Conservation (phyloP, 441 rosid species). For the Jatropha podagrica region DNA sequence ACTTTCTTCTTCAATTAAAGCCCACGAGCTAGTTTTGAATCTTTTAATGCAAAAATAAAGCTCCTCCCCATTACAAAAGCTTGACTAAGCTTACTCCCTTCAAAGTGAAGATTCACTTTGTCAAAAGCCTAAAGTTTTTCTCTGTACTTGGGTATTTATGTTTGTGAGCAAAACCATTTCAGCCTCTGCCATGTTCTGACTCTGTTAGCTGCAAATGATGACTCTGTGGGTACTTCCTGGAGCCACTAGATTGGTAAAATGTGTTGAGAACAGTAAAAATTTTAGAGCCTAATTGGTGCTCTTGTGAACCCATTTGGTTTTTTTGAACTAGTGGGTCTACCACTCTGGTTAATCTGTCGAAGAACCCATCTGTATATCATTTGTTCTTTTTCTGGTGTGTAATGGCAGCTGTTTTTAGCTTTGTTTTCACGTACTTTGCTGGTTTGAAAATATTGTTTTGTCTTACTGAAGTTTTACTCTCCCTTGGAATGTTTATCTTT, state of each 20-base stretch:
- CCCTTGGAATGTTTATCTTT: conserved; percentile 21
- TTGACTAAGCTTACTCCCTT: conserved; percentile 7
- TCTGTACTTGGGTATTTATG: conserved; percentile 33
- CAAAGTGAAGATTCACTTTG: conserved; percentile 29
- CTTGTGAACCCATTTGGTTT: conserved; percentile 27
- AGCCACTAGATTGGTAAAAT: conserved; percentile 35
- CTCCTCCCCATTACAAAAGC: conserved; percentile 34
- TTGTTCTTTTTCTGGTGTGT: conserved; percentile 23
- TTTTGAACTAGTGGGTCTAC: conserved; percentile 3
- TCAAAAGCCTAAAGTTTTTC: conserved; percentile 38
- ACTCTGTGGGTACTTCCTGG: conserved; percentile 31
- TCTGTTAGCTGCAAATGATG: conserved; percentile 35
- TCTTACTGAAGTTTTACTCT: conserved; percentile 22
- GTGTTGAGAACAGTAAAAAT: conserved; percentile 42
- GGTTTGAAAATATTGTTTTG: conserved; percentile 20
- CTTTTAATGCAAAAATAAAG: conserved; percentile 43
- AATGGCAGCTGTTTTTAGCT: conserved; percentile 24
- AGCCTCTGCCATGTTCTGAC: conserved; percentile 33
- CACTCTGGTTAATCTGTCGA: conserved; percentile 18
- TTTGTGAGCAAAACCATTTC: conserved; percentile 10
- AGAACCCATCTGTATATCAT: conserved; percentile 16
- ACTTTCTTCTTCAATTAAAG: conserved; percentile 34
- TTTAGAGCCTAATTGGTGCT: conserved; percentile 39
- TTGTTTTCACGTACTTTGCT: conserved; percentile 15
- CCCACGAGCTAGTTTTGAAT: conserved; percentile 41